phyloP scores from a whole-genome alignment of 116 monocot genomes.

The Cymodocea nodosa region DNA sequence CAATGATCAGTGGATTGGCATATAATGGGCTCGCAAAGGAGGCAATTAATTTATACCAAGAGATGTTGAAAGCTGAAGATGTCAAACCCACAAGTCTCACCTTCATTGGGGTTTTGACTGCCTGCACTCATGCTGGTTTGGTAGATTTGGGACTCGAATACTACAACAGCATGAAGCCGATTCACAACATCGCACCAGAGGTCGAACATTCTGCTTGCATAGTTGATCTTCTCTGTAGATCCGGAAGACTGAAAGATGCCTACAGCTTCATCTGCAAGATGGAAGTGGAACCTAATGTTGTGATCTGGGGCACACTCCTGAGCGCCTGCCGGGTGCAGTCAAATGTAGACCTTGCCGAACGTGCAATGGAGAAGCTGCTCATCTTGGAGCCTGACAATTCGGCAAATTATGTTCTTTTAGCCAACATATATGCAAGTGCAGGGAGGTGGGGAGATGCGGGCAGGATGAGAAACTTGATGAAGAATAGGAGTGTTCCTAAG shows the following conservation, averaged over 20 bases:
- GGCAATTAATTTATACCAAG: constrained; percentile 43
- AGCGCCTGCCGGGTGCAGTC: constrained; percentile 49
- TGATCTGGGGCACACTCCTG: constrained; percentile 71
- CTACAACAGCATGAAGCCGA: constrained; percentile 41
- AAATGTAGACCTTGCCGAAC: constrained; percentile 58
- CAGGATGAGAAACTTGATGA: constrained; percentile 58
- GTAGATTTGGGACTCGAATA: constrained; percentile 45
- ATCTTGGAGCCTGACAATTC: constrained; percentile 72
- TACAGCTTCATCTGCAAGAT: constrained; percentile 52
- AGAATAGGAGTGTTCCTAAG: constrained; percentile 50
- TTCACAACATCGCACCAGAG: constrained; percentile 39
- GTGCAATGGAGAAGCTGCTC: constrained; percentile 40
- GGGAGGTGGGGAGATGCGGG: constrained; percentile 70
- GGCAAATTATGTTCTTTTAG: constrained; percentile 68
- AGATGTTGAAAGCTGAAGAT: constrained; percentile 46
- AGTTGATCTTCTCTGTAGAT: constrained; percentile 69
- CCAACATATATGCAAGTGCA: constrained; percentile 54
- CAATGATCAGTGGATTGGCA: constrained; percentile 23
- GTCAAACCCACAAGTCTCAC: constrained; percentile 60
- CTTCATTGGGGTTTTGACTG: constrained; percentile 55
- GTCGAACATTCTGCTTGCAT: constrained; percentile 76
- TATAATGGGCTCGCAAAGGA: constrained; percentile 28
- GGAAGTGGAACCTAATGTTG: constrained; percentile 59
- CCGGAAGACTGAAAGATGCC: constrained; percentile 57
- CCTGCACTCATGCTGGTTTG: constrained; percentile 78